Base-by-base conservation (phyloP, 805 yeast genomes). In the Yamadazyma ubonensis region DNA sequence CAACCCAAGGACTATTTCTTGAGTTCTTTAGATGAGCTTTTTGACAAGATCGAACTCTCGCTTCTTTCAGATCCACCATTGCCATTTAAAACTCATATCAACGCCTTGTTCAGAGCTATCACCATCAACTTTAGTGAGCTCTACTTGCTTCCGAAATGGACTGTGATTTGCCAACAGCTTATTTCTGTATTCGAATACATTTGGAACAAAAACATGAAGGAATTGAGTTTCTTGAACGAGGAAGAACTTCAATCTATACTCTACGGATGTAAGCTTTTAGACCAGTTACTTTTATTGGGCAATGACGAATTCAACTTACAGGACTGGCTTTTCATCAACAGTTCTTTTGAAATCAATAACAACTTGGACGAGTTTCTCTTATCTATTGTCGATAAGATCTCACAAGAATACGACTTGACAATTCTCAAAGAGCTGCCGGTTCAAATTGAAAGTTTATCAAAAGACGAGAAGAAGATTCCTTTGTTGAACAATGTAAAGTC, bases 301-400 rank as follows among this genome's bases (percentile, higher is more conserved):
- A 72, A 73, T 29, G 97, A 90, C 55, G 96, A 88, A 42, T 73
- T 91, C 68, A 82, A 81, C 60, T 54, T 78, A 59, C 55, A 77
- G 45, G 93, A 88, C 52, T 91, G 98, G 98, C 65, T 93, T 2
- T 93, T 88, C 54, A 76, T 91, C 8, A 72, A 81, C 19, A 87
- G 84, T 50, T 79, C 77, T 12, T 70, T 79, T 12, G 82, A 79
- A 43, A 79, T 83, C 14, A 70, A 76, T 21, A 33, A 28, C 29
- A 73, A 69, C 50, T 69, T 71, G 12, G 39, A 49, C 14, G 36
- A 41, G 14, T 8, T 17, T 10, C 12, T 41, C 8, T 46, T 56
- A 9, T 70, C 79, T 0, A 50, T 79, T 10, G 61, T 79, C 17
- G 89, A 83, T 42, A 64, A 58, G 40, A 67, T 68, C n/a, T 65